A percentile compares a stretch with the other conserved stretches of the same genome.
Evolutionary conservation across 768 basidiomycete species (phyloP).

Genomic region (Lactarius sp.): DNA sequence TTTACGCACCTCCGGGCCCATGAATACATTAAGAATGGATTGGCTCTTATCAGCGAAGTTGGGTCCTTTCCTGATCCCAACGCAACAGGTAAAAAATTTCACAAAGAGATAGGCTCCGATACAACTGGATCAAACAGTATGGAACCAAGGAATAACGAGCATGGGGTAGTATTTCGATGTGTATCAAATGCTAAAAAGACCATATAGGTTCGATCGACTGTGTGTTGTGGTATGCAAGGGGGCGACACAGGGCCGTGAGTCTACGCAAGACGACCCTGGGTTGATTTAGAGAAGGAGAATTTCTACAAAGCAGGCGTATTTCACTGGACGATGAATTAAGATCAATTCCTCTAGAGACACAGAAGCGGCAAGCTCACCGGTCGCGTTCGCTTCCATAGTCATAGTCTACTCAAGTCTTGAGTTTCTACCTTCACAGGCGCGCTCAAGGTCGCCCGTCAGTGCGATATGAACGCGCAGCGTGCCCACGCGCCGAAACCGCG

Average conservation of each 20-base stretch:
- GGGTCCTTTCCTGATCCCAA: too few relatives aligned
- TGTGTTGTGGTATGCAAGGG: neutral
- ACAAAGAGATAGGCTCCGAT: too few relatives aligned
- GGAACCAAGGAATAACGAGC: neutral
- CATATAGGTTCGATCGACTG: neutral
- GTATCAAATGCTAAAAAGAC: neutral
- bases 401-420: slow-evolving; percentile 2
- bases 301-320: neutral
- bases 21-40: too few relatives aligned
- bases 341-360: neutral
- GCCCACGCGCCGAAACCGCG: neutral
- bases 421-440: slow-evolving; percentile 3
- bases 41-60: too few relatives aligned
- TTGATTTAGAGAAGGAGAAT: neutral
- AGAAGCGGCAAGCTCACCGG: neutral
- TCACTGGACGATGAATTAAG: neutral
- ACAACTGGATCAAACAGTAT: neutral
- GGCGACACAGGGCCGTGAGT: neutral
- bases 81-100: too few relatives aligned
- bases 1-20: too few relatives aligned
- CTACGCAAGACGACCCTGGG: neutral
- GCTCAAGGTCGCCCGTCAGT: neutral
- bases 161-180: neutral
- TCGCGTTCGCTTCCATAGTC: neutral
- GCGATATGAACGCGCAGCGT: slow-evolving; percentile 7